Conservation (phyloP, 495 filamentous ascomycete species). For the Aspergillus sclerotiicarbonarius region DNA sequence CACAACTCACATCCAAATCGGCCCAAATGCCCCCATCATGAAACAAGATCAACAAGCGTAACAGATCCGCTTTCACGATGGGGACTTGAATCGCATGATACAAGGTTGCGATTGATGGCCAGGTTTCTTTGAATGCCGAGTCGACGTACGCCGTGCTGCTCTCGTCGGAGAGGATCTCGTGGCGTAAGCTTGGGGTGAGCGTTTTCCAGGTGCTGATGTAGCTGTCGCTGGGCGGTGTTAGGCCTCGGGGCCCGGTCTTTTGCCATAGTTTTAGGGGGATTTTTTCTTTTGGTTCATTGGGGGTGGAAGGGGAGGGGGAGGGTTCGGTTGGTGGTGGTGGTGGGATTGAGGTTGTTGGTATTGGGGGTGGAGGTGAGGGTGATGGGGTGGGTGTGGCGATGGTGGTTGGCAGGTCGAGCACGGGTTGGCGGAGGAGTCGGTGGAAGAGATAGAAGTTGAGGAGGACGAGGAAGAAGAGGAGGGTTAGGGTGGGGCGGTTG, state of each 20-base stretch:
- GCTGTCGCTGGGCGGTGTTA: conserved; percentile 9
- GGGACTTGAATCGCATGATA: conserved; percentile 31
- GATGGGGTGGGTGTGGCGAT: conserved; percentile 1
- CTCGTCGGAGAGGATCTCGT: conserved; percentile 36
- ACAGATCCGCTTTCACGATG: conserved; percentile 40
- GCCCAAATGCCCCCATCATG: conserved; percentile 45
- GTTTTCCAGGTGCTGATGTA: conserved; percentile 26
- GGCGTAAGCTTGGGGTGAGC: conserved; percentile 30
- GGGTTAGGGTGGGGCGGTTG: conserved; percentile 10
- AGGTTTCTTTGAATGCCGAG: conserved; percentile 24
- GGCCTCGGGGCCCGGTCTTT: conserved; percentile 25
- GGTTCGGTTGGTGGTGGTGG: background rate
- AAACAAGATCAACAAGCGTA: conserved; percentile 40
- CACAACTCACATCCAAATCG: conserved; percentile 40
- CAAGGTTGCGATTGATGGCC: conserved; percentile 23
- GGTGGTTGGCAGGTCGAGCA: conserved; percentile 3
- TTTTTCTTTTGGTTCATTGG: background rate
- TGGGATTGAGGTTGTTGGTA: conserved; percentile 1
- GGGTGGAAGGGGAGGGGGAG: background rate
- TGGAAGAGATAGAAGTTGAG: conserved; percentile 20
- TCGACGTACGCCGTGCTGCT: conserved; percentile 31
- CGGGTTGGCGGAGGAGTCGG: conserved; percentile 7
- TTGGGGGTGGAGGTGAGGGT: background rate
- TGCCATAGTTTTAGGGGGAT: conserved; percentile 33
- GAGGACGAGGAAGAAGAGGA: conserved; percentile 11